These are phyloP conservation scores for Scedosporium boydii DNA, from an alignment of 2,329 filamentous ascomycete species.

Conservation along the genomic window DNA sequence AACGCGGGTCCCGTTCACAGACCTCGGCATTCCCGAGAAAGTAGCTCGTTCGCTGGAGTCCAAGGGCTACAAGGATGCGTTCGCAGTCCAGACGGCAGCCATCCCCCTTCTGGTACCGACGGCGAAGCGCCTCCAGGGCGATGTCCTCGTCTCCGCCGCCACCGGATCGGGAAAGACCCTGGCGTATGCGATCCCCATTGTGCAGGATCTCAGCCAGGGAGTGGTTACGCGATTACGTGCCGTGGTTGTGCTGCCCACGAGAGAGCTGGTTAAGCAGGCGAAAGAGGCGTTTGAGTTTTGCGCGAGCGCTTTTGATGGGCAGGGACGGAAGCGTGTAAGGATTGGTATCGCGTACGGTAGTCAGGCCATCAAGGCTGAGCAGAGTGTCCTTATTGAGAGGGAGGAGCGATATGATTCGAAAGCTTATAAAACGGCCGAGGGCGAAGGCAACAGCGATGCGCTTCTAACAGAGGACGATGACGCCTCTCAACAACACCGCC, in stretches of 20 bases:
- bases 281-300: conserved; percentile 69
- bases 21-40: conserved; percentile 52
- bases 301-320: conserved; percentile 47
- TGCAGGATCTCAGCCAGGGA: conserved; percentile 61
- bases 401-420: conserved; percentile 54
- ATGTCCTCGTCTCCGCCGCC: conserved; percentile 82
- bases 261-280: conserved; percentile 83
- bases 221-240: conserved; percentile 61
- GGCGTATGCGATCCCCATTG: conserved; percentile 79
- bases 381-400: conserved; percentile 35
- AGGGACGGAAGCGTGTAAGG: conserved; percentile 56
- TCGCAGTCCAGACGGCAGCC: conserved; percentile 38
- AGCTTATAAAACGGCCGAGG: conserved; percentile 38
- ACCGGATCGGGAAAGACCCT: conserved; percentile 95
- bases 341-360: conserved; percentile 78
- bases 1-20: conserved; percentile 49
- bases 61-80: conserved; percentile 37
- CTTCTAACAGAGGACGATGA: conserved; percentile 26
- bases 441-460: conserved; percentile 24
- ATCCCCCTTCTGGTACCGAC: conserved; percentile 70
- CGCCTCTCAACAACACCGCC: conserved; percentile 23
- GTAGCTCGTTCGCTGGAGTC: conserved; percentile 52
- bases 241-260: conserved; percentile 79
- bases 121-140: conserved; percentile 53
- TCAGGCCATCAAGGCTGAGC: conserved; percentile 60